Conservation (phyloP, 805 yeast species). For the Priceomyces melissophilus region DNA sequence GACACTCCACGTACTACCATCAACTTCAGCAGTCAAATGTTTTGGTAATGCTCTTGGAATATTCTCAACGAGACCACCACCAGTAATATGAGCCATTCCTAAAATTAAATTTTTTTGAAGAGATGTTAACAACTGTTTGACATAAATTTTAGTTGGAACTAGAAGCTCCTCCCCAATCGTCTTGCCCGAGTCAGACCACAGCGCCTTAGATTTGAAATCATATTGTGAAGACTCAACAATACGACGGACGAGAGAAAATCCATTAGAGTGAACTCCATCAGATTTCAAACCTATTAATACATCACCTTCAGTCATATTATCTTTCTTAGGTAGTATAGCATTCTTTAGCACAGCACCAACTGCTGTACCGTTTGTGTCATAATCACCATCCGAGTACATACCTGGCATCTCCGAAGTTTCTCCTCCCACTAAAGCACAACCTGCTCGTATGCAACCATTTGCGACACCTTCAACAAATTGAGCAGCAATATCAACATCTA, state of each 20-base stretch:
- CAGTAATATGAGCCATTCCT: constrained; percentile 96
- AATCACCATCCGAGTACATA: constrained; percentile 91
- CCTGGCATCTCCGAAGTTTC: constrained; percentile 99
- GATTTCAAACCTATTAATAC: constrained; percentile 83
- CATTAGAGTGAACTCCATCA: constrained; percentile 95
- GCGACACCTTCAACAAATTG: constrained; percentile 94
- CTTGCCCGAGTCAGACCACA: constrained; percentile 66
- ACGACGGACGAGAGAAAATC: constrained; percentile 90
- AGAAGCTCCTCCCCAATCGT: constrained; percentile 84
- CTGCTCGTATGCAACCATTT: constrained; percentile 89
- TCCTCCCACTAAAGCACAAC: constrained; percentile 98
- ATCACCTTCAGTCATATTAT: constrained; percentile 73
- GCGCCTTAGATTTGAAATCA: constrained; percentile 71
- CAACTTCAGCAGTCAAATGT: constrained; percentile 74
- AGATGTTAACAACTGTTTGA: constrained; percentile 79
- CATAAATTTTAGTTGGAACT: constrained; percentile 91
- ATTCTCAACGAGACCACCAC: constrained; percentile 96
- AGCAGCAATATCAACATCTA: constrained; percentile 80
- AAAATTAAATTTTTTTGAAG: constrained; percentile 64
- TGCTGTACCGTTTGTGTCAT: constrained; percentile 98
- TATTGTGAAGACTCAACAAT: constrained; percentile 74
- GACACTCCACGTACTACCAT: constrained; percentile 75
- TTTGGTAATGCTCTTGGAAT: constrained; percentile 92
- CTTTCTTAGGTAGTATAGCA: constrained; percentile 67
- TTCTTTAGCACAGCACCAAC: constrained; percentile 89